Evolutionary conservation across 257 asterid species (phyloP).

Genomic region (Primulina tabacum): DNA sequence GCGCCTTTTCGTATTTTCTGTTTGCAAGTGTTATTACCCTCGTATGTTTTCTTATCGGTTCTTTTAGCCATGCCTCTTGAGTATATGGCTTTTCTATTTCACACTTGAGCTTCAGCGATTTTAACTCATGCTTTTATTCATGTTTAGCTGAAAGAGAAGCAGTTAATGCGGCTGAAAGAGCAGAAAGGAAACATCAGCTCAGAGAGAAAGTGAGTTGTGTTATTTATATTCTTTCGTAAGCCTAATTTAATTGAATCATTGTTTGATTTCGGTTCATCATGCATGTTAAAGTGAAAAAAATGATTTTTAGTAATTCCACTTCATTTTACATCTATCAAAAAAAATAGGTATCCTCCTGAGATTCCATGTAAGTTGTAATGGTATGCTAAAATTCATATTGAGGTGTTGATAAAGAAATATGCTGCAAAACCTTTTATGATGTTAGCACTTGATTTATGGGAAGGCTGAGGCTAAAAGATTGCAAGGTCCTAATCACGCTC

Average conservation of each 20-base stretch:
- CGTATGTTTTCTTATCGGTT: not conserved
- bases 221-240: not conserved
- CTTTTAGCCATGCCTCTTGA: not conserved
- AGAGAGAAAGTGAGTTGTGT: constrained; percentile 73
- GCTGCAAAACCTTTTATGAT: not conserved
- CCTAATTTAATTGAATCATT: not conserved
- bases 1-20: not conserved
- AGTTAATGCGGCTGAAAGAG: constrained; percentile 84
- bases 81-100: not conserved
- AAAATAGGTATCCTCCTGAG: not conserved
- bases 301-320: not conserved
- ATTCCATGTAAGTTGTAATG: not conserved
- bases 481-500: too few species aligned
- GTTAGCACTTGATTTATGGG: too few species aligned
- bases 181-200: constrained; percentile 80
- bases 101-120: constrained; percentile 13
- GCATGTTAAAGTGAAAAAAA: too few species aligned
- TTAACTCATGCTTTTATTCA: constrained; percentile 15
- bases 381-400: not conserved
- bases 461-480: too few species aligned
- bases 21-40: not conserved
- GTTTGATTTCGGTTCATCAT: not conserved
- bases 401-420: not conserved
- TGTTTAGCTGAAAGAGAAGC: constrained; percentile 87
- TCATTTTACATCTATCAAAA: not conserved